Percentiles rank a stretch among this genome's conserved stretches.
phyloP scores from a whole-genome alignment of 345 rosid genomes.

The Euphorbia lathyris region DNA sequence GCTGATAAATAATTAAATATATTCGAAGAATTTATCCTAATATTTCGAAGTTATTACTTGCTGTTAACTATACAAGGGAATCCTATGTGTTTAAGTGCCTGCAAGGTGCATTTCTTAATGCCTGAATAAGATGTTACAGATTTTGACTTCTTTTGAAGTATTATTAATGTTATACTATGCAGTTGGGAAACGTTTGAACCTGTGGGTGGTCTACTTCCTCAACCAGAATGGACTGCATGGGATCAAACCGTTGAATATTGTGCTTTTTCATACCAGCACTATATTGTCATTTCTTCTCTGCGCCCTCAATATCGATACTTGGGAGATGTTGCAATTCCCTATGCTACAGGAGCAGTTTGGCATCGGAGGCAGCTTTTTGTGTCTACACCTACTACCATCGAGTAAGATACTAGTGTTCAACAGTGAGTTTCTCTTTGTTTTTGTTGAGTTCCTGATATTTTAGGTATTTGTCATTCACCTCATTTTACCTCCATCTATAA shows the following conservation, averaged over 20 bases:
- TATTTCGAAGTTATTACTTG: too few relatives aligned
- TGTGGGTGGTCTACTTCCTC: slow-evolving; percentile 93
- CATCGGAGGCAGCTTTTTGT: slow-evolving; percentile 96
- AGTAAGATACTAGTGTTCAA: slow-evolving; percentile 49
- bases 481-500: neutral
- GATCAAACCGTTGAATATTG: slow-evolving; percentile 98
- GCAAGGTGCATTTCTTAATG: too few relatives aligned
- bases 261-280: slow-evolving; percentile 91
- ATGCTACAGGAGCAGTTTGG: slow-evolving; percentile 98
- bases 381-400: slow-evolving; percentile 94
- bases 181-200: slow-evolving; percentile 99
- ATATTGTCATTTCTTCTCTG: slow-evolving; percentile 85
- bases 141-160: slow-evolving; percentile 14
- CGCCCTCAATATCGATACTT: slow-evolving; percentile 95
- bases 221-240: slow-evolving; percentile 99
- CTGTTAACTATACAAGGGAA: too few relatives aligned
- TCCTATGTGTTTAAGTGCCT: too few relatives aligned
- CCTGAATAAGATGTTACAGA: slow-evolving; percentile 3
- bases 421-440: neutral
- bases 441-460: neutral
- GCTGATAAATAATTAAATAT: too few relatives aligned
- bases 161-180: slow-evolving; percentile 34
- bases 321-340: slow-evolving; percentile 93
- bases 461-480: neutral
- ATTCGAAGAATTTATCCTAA: too few relatives aligned